A percentile compares a stretch with the other conserved stretches of the same genome.
phyloP scores from a whole-genome alignment of 2,329 filamentous ascomycete species.

The Massarina eburnea region DNA sequence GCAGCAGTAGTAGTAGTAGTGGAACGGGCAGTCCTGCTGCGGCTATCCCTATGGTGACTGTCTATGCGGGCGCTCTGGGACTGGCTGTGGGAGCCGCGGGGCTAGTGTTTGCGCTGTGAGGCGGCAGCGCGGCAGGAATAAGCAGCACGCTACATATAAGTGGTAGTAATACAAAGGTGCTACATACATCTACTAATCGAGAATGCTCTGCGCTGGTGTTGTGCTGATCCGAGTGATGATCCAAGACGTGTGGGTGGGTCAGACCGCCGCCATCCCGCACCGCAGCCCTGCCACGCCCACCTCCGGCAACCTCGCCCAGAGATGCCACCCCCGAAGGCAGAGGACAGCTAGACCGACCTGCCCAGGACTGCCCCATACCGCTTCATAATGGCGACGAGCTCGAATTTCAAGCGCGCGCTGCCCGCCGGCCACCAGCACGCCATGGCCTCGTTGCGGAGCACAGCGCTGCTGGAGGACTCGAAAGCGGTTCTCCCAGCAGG shows the following conservation, averaged over 20 bases:
- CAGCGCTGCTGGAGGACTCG: conserved; percentile 75
- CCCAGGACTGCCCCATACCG: too few species aligned
- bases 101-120: conserved; percentile 28
- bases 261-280: too few species aligned
- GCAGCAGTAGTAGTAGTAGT: conserved; percentile 1
- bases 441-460: conserved; percentile 75
- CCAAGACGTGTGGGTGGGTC: too few species aligned
- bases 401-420: conserved; percentile 52
- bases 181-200: too few species aligned
- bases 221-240: too few species aligned
- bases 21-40: conserved; percentile 16
- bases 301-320: not conserved
- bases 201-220: too few species aligned
- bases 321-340: too few species aligned
- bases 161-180: too few species aligned
- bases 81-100: conserved; percentile 30
- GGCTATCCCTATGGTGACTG: conserved; percentile 23
- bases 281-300: conserved; percentile 3
- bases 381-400: conserved; percentile 44
- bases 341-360: too few species aligned
- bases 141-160: too few species aligned
- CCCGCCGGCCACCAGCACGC: conserved; percentile 49
- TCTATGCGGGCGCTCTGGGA: conserved; percentile 26
- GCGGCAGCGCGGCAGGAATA: not conserved
- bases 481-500: conserved; percentile 82